Percentiles rank a stretch among this genome's conserved stretches.
These are phyloP conservation scores for Anisodus acutangulus DNA, from an alignment of 257 asterid genomes.

Conservation along the genomic window DNA sequence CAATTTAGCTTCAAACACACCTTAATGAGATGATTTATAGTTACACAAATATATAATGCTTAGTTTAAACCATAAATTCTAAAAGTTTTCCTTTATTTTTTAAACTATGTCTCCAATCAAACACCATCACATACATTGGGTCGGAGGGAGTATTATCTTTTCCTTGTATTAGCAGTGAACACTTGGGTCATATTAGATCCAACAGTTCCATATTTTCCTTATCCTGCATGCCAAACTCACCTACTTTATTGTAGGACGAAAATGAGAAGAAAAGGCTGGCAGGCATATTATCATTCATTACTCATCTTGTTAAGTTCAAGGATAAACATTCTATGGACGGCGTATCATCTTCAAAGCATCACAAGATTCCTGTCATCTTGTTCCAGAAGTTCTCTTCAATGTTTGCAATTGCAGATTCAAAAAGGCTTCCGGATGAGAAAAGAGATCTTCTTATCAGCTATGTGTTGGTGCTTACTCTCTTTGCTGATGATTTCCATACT, in stretches of 20 bases:
- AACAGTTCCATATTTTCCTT: slow-evolving; percentile 15
- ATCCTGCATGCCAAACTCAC: neutral
- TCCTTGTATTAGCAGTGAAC: neutral
- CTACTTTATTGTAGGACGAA: slow-evolving; percentile 55
- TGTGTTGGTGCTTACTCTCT: slow-evolving; percentile 75
- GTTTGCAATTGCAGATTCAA: slow-evolving; percentile 52
- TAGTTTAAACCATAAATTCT: no score
- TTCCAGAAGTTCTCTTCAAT: slow-evolving; percentile 64
- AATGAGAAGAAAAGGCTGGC: slow-evolving; percentile 54
- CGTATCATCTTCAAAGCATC: slow-evolving; percentile 64
- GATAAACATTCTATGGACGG: slow-evolving; percentile 82
- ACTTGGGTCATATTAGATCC: neutral
- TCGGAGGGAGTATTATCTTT: no score
- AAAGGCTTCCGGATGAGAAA: slow-evolving; percentile 57
- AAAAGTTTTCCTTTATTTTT: no score
- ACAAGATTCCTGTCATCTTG: slow-evolving; percentile 66
- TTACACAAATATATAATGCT: no score
- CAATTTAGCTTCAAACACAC: no score
- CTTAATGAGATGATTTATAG: no score
- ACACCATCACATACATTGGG: no score
- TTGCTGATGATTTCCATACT: slow-evolving; percentile 67
- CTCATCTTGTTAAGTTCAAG: slow-evolving; percentile 81
- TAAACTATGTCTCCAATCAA: no score
- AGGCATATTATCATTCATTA: slow-evolving; percentile 70
- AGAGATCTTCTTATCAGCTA: slow-evolving; percentile 64